Percentiles rank a stretch among this genome's conserved stretches.
Evolutionary conservation across 2,329 filamentous ascomycete genomes (phyloP).

Genomic region (Helminthosporium solani): DNA sequence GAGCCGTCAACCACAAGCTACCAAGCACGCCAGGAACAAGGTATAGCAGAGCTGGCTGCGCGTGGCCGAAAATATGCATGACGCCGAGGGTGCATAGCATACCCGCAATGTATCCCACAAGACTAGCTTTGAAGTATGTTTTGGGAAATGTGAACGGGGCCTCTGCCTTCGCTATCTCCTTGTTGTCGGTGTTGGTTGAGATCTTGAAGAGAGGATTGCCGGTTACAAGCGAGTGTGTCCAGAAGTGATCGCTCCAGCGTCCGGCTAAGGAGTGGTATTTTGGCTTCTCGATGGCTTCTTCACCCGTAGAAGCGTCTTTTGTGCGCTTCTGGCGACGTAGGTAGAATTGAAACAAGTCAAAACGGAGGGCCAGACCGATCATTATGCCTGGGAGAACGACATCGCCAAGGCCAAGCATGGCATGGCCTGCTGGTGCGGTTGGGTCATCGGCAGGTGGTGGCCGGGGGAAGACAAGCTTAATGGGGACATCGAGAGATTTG

Average conservation of each 20-base stretch:
- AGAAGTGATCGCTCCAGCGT: constrained; percentile 81
- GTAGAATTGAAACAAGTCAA: constrained; percentile 86
- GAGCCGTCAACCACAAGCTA: constrained; percentile 72
- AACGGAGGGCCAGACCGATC: constrained; percentile 83
- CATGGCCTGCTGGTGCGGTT: constrained; percentile 46
- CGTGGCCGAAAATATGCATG: constrained; percentile 75
- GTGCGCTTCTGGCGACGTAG: constrained; percentile 58
- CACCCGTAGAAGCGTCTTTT: constrained; percentile 11
- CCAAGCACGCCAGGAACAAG: constrained; percentile 83
- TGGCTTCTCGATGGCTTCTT: constrained; percentile 37
- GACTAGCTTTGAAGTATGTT: constrained; percentile 77
- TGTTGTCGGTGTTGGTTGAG: not conserved
- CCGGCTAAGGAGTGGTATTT: constrained; percentile 58
- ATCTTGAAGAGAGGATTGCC: constrained; percentile 28
- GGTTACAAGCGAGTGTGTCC: constrained; percentile 55
- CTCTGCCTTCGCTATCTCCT: constrained; percentile 15
- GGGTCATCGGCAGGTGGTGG: constrained; percentile 53
- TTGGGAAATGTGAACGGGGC: constrained; percentile 65
- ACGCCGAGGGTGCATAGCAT: constrained; percentile 75
- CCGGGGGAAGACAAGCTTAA: constrained; percentile 84
- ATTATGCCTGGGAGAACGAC: constrained; percentile 91
- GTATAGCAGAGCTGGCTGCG: constrained; percentile 88
- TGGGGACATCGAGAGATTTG: constrained; percentile 84
- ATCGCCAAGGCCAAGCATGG: constrained; percentile 92
- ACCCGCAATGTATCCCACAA: constrained; percentile 75